Evolutionary conservation across 2,329 filamentous ascomycete species (phyloP).

Genomic region (Lasiodiplodia sp.): DNA sequence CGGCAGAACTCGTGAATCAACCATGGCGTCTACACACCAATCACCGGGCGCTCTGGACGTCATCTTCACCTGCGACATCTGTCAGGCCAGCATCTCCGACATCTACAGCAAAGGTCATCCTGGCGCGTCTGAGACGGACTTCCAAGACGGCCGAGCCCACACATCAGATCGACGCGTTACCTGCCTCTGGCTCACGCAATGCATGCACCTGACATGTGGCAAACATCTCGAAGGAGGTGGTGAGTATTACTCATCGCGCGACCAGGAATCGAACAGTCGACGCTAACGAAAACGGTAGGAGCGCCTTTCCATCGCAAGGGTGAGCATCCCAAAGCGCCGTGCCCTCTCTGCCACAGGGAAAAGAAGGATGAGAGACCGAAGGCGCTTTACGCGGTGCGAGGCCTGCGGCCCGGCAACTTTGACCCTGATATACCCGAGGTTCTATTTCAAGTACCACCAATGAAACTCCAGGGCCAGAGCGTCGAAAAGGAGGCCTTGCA

Average conservation of each 20-base stretch:
- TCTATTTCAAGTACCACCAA: constrained; percentile 56
- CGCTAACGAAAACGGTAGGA: constrained; percentile 41
- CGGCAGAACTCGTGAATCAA: too few species aligned
- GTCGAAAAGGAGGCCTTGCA: constrained; percentile 52
- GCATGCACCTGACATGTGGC: constrained; percentile 58
- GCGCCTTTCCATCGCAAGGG: constrained; percentile 55
- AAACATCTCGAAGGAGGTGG: constrained; percentile 59
- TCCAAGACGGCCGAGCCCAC: constrained; percentile 39
- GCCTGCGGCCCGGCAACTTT: constrained; percentile 51
- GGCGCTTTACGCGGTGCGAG: constrained; percentile 55
- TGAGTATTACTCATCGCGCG: constrained; percentile 37
- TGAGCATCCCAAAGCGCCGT: constrained; percentile 51
- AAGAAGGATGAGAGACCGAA: constrained; percentile 45
- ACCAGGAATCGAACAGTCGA: background rate
- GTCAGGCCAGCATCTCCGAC: constrained; percentile 54
- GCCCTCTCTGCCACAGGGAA: constrained; percentile 53
- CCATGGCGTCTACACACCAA: background rate
- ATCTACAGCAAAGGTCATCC: constrained; percentile 49
- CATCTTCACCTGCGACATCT: constrained; percentile 59
- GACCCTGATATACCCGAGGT: constrained; percentile 52
- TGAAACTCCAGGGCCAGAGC: constrained; percentile 46
- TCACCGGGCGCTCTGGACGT: constrained; percentile 46
- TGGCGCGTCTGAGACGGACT: constrained; percentile 38
- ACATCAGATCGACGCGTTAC: constrained; percentile 50
- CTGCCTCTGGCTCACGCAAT: constrained; percentile 56